Evolutionary conservation across 2,329 filamentous ascomycete species (phyloP).

Genomic region (Penicillium concentricum): DNA sequence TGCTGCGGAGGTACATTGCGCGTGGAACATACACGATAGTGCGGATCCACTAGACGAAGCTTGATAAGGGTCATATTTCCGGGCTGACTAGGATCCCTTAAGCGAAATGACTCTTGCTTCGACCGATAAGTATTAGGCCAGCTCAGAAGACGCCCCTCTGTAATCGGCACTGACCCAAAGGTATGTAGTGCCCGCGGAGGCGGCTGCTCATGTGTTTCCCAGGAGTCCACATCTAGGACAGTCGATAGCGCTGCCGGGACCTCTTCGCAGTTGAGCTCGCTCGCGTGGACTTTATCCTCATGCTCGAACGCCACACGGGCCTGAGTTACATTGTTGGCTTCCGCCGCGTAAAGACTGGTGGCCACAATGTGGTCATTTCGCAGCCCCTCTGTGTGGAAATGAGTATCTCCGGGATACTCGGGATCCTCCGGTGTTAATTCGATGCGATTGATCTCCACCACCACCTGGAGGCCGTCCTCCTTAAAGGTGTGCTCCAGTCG

Average conservation of each 20-base stretch:
- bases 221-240: not conserved
- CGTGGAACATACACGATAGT: not conserved
- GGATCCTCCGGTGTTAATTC: not conserved
- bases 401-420: not conserved
- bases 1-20: not conserved
- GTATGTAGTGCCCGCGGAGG: not conserved
- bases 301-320: conserved; percentile 1
- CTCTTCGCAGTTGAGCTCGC: not conserved
- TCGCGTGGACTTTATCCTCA: not conserved
- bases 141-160: not conserved
- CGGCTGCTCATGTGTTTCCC: not conserved
- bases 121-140: conserved; percentile 1
- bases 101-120: not conserved
- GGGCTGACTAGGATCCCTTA: not conserved
- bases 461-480: not conserved
- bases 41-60: not conserved
- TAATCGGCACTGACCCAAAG: not conserved
- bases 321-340: not conserved
- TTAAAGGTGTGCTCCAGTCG: not conserved
- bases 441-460: not conserved
- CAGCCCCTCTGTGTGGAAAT: not conserved
- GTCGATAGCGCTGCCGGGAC: not conserved
- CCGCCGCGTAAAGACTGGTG: not conserved
- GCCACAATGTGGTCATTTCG: not conserved
- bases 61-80: not conserved